Conservation (phyloP, 2,329 filamentous ascomycete species). For the Verticillium klebahnii region DNA sequence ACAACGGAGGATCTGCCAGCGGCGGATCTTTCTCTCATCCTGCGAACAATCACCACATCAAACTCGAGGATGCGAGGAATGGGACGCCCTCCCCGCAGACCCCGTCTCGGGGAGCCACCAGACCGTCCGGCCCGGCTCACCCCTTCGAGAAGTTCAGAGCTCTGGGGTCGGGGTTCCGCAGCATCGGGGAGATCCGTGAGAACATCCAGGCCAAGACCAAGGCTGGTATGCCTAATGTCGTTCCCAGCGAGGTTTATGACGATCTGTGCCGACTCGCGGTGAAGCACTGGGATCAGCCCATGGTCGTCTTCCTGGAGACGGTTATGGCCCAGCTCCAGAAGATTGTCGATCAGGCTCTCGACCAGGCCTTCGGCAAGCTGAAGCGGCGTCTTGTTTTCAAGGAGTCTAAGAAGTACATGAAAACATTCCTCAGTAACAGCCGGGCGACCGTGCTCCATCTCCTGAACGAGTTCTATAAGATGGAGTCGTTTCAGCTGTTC, state of each 20-base stretch:
- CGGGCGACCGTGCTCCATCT: conserved; percentile 28
- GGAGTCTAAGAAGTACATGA: conserved; percentile 37
- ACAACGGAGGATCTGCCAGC: too few species aligned
- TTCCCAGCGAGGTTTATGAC: conserved; percentile 56
- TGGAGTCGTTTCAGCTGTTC: conserved; percentile 52
- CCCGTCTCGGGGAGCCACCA: conserved; percentile 5
- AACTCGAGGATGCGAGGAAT: conserved; percentile 27
- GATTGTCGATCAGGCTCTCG: conserved; percentile 41
- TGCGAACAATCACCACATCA: conserved; percentile 19
- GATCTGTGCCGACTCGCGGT: conserved; percentile 53
- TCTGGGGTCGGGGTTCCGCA: conserved; percentile 36
- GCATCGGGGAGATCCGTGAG: conserved; percentile 45
- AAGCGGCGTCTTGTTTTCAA: conserved; percentile 46
- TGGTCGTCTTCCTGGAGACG: conserved; percentile 41
- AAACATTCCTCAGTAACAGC: conserved; percentile 36
- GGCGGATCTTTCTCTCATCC: neutral
- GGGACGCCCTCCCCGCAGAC: conserved; percentile 8
- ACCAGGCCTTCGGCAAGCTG: conserved; percentile 39
- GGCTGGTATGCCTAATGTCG: conserved; percentile 54
- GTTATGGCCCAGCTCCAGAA: conserved; percentile 43
- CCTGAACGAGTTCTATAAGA: conserved; percentile 40
- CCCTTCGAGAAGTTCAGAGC: conserved; percentile 33
- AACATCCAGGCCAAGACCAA: conserved; percentile 51
- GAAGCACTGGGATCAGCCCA: conserved; percentile 50
- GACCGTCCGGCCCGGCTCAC: conserved; percentile 7